A percentile compares a stretch with the other conserved stretches of the same genome.
Conservation (phyloP, 768 basidiomycete genomes). For the Tylopilus sp. region DNA sequence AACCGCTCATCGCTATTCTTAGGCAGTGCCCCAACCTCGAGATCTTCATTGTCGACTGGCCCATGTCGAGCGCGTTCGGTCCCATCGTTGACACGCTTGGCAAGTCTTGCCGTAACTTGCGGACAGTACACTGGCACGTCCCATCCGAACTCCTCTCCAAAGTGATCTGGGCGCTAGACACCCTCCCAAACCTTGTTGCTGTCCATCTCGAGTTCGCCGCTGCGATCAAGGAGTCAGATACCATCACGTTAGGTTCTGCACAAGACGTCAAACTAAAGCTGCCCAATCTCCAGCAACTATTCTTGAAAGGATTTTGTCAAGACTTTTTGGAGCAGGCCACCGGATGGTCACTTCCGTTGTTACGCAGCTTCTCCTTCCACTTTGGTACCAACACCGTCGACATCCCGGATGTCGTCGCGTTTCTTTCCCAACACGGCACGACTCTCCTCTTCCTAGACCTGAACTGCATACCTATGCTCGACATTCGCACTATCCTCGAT, state of each 20-base stretch:
- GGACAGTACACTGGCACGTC: constrained; percentile 60
- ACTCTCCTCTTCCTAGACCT: constrained; percentile 64
- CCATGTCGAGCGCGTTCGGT: constrained; percentile 56
- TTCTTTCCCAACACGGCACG: constrained; percentile 57
- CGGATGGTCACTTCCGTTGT: constrained; percentile 63
- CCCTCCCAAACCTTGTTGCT: constrained; percentile 54
- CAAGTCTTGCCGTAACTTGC: constrained; percentile 48
- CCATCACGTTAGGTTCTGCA: constrained; percentile 58
- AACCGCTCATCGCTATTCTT: constrained; percentile 55
- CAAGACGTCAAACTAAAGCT: constrained; percentile 51
- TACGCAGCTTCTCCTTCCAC: constrained; percentile 57
- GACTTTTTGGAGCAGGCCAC: constrained; percentile 69
- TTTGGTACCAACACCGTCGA: constrained; percentile 36
- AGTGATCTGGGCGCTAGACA: constrained; percentile 69
- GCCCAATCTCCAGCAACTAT: constrained; percentile 58
- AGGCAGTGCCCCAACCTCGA: constrained; percentile 69
- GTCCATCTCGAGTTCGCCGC: constrained; percentile 51
- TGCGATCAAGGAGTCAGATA: constrained; percentile 36
- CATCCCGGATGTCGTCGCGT: constrained; percentile 55
- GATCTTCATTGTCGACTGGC: constrained; percentile 67
- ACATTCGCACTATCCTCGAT: constrained; percentile 58
- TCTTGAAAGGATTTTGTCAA: constrained; percentile 54
- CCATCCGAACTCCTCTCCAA: constrained; percentile 54
- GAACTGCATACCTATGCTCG: constrained; percentile 52
- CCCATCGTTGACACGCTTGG: constrained; percentile 63